Conservation (phyloP, 768 basidiomycete genomes). For the Mrakia frigida region DNA sequence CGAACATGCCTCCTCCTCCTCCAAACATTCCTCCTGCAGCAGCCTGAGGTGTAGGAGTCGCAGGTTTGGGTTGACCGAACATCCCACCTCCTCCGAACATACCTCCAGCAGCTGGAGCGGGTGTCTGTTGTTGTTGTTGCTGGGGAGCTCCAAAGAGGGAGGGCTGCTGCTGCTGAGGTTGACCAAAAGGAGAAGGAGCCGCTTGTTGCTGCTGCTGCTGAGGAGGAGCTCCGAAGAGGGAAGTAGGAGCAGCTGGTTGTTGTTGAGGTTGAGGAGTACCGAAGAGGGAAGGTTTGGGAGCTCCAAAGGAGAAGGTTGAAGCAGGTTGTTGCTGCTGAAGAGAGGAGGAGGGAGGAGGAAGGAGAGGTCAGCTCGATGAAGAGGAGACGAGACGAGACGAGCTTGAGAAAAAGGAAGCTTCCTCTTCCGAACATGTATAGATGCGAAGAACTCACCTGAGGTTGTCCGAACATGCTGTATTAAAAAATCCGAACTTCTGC, state of each 20-base stretch:
- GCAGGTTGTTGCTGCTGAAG: not conserved
- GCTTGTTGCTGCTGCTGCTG: conserved; percentile 11
- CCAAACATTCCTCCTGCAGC: conserved; percentile 16
- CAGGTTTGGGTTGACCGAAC: conserved; percentile 6
- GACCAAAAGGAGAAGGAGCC: conserved; percentile 22
- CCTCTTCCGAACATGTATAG: not conserved
- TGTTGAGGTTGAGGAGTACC: conserved; percentile 4
- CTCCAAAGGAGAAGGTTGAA: conserved; percentile 19
- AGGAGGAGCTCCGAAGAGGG: conserved; percentile 22
- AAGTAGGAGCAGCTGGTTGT: not conserved
- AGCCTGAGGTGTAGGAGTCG: not conserved
- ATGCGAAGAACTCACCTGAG: not conserved
- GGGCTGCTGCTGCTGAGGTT: conserved; percentile 23
- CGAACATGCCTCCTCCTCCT: conserved; percentile 19
- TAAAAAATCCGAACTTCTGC: no score
- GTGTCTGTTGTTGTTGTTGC: not conserved
- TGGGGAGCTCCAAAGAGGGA: conserved; percentile 10
- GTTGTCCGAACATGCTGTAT: not conserved
- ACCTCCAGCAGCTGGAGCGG: not conserved
- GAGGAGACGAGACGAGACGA: not conserved
- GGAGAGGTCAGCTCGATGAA: not conserved
- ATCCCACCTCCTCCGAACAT: conserved; percentile 7
- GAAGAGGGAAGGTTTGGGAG: conserved; percentile 24
- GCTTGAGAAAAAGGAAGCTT: not conserved
- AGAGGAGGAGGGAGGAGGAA: not conserved